Evolutionary conservation across 345 rosid genomes (phyloP).

Genomic region (Eutrema japonicum): DNA sequence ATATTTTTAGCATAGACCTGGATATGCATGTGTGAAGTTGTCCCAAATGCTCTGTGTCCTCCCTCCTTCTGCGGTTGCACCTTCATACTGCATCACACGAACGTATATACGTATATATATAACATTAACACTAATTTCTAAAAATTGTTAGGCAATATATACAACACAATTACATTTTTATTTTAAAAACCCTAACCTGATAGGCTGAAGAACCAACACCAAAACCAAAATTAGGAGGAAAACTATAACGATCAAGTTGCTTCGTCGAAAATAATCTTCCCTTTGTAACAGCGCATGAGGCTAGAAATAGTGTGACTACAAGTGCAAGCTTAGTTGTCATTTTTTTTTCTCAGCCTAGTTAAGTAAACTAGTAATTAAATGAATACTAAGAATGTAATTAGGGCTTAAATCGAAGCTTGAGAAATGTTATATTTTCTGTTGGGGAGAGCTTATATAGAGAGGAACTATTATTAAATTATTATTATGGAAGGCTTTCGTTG

Average conservation of each 20-base stretch:
- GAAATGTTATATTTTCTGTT: not conserved
- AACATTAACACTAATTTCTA: not conserved
- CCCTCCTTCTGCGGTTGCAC: constrained; percentile 47
- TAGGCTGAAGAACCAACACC: constrained; percentile 49
- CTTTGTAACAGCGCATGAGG: constrained; percentile 10
- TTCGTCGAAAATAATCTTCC: constrained; percentile 33
- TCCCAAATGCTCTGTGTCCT: constrained; percentile 51
- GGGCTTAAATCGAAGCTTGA: not conserved
- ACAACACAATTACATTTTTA: not conserved
- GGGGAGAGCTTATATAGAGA: constrained; percentile 14
- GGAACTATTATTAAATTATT: not conserved
- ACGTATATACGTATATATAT: not conserved
- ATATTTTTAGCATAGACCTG: constrained; percentile 21
- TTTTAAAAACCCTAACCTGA: constrained; percentile 32
- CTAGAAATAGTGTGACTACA: constrained; percentile 10
- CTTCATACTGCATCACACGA: constrained; percentile 45
- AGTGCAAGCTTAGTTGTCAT: constrained; percentile 27
- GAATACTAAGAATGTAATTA: not conserved
- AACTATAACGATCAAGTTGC: constrained; percentile 34
- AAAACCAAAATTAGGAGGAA: constrained; percentile 41
- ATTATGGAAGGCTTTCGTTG: no score
- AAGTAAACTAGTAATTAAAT: no score
- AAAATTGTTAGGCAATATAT: not conserved
- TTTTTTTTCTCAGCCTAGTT: not conserved
- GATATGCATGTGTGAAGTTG: constrained; percentile 34